phyloP scores from a whole-genome alignment of 2,329 filamentous ascomycete species.

The Balansia obtecta region DNA sequence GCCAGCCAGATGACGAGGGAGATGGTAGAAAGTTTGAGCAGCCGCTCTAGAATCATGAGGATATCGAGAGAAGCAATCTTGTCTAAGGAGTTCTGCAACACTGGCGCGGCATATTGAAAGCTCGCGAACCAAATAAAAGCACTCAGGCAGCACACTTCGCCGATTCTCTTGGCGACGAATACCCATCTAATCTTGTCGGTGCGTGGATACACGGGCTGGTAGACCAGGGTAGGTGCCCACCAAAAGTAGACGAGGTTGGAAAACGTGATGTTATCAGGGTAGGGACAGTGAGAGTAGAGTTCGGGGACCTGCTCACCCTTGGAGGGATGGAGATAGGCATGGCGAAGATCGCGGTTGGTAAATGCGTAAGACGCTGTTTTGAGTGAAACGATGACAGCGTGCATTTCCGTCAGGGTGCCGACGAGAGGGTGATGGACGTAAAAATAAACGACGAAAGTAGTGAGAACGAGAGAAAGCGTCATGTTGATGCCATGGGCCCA shows the following conservation, averaged over 20 bases:
- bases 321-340: conserved; percentile 71
- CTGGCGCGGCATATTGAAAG: conserved; percentile 85
- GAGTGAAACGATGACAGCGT: conserved; percentile 90
- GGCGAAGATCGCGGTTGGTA: conserved; percentile 88
- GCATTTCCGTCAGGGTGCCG: conserved; percentile 78
- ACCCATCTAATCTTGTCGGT: conserved; percentile 70
- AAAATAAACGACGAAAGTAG: conserved; percentile 79
- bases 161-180: conserved; percentile 73
- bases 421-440: conserved; percentile 88
- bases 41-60: conserved; percentile 69
- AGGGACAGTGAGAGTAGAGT: conserved; percentile 72
- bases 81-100: conserved; percentile 78
- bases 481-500: conserved; percentile 75
- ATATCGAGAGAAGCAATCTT: conserved; percentile 75
- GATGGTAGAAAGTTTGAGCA: conserved; percentile 93
- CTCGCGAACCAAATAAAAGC: conserved; percentile 93
- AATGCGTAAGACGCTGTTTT: conserved; percentile 95
- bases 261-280: conserved; percentile 83
- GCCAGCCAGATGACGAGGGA: conserved; percentile 94
- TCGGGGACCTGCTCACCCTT: conserved; percentile 61
- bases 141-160: conserved; percentile 63
- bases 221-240: conserved; percentile 93
- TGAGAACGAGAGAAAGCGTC: conserved; percentile 65
- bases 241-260: conserved; percentile 88
- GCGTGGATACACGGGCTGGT: conserved; percentile 91